Base-by-base conservation (phyloP, 148 eudicot genomes). In the Heliamphora exappendiculata region DNA sequence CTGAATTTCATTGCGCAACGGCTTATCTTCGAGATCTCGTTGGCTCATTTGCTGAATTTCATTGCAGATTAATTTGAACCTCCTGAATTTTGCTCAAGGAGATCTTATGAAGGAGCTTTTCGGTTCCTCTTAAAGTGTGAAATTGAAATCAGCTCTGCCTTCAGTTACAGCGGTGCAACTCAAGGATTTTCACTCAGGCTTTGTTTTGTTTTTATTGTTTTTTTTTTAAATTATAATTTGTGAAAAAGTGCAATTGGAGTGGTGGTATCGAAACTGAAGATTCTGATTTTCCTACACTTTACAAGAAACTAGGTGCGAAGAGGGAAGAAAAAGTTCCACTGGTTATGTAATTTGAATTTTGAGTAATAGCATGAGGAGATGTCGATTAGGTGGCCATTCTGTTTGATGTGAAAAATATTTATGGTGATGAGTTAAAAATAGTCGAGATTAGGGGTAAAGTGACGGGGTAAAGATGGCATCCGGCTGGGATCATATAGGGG, bases 401-500 rank as follows among this genome's bases (percentile, higher is more conserved):
- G 45, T 24, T 33, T 22, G 72, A 14, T 70, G 8, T 33, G 10
- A 19, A 28, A 28, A 74, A 69, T 70, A 63, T 20, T 26, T 57
- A 50, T 54, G 57, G 7, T 34, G n/a, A 20, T 29, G 58, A 42
- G 69, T 63, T 37, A 24, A 49, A 57, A 58, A 3, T 29, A 3
- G 0, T 1, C 19, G 29, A 26, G 29, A 13, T 16, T 5, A 39
- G 78, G 36, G 69, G 58, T 41, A 33, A 50, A 39, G 12, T 16
- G 22, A 11, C 60, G 28, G 47, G 57, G 33, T 41, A 34, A 51
- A 58, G 69, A 81, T 73, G 83, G 86, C 82, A 33, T 64, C 84
- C 12, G 33, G 74, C 22, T 90, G 93, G 98, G 93, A 86, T 41
- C 80, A 85, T 37, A 45, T 92, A 7, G 97, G 89, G 26, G 88